phyloP scores from a whole-genome alignment of 805 yeast species.

The Saturnispora sekii region DNA sequence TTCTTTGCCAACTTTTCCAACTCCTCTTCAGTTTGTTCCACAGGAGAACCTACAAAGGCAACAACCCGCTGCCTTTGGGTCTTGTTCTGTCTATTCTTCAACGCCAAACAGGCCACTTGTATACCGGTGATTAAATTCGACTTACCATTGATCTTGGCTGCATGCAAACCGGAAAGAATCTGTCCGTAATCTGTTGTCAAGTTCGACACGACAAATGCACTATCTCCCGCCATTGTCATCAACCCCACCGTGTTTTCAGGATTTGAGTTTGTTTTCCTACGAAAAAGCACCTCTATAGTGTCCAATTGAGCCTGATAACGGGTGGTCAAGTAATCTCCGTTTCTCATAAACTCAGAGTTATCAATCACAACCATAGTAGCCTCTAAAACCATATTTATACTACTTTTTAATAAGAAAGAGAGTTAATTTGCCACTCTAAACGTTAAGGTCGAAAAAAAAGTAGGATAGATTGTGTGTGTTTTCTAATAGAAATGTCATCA shows the following conservation, averaged over 20 bases:
- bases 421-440: conserved; percentile 4
- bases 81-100: conserved; percentile 93
- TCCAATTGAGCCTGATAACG: conserved; percentile 90
- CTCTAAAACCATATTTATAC: conserved; percentile 71
- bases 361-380: conserved; percentile 94
- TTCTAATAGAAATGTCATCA: not conserved
- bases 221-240: conserved; percentile 77
- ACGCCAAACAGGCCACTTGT: conserved; percentile 88
- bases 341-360: conserved; percentile 91
- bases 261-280: conserved; percentile 74
- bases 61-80: conserved; percentile 85
- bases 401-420: not conserved
- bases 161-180: conserved; percentile 75
- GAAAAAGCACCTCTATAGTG: conserved; percentile 78
- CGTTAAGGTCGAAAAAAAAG: not conserved
- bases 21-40: conserved; percentile 57
- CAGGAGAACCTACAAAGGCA: conserved; percentile 83
- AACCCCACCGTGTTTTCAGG: conserved; percentile 94
- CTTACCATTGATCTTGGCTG: conserved; percentile 58
- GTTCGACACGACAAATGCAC: conserved; percentile 82
- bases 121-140: conserved; percentile 70
- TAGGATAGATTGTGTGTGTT: not conserved
- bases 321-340: conserved; percentile 85
- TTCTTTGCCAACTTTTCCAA: conserved; percentile 80
- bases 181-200: conserved; percentile 82